These are phyloP conservation scores for Candida dajiaensis DNA, from an alignment of 805 yeast species.

Conservation along the genomic window DNA sequence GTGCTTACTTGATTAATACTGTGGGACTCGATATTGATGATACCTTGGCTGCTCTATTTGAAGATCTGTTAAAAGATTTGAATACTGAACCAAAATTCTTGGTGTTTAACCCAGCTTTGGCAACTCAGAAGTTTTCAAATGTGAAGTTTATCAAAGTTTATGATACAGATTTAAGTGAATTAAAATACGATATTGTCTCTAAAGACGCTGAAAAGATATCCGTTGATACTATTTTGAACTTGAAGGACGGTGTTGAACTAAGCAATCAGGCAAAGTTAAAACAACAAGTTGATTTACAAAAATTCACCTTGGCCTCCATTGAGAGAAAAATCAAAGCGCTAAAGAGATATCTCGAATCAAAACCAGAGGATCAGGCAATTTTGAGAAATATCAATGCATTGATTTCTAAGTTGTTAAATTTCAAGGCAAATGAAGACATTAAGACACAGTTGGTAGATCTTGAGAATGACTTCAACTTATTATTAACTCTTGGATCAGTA, in stretches of 20 bases:
- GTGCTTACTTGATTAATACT: slow-evolving; percentile 6
- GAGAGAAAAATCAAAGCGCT: slow-evolving; percentile 3
- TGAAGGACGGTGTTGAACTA: slow-evolving; percentile 6
- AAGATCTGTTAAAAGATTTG: not conserved
- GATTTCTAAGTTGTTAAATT: slow-evolving; percentile 14
- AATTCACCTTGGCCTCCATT: slow-evolving; percentile 4
- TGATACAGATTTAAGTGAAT: slow-evolving; percentile 2
- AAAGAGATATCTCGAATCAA: not conserved
- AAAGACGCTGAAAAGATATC: slow-evolving; percentile 12
- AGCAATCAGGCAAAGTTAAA: slow-evolving; percentile 3
- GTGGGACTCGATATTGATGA: not conserved
- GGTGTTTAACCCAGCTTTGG: slow-evolving; percentile 5
- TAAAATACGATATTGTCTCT: slow-evolving; percentile 6
- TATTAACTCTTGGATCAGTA: slow-evolving; percentile 13
- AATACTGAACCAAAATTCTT: not conserved
- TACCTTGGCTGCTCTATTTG: not conserved
- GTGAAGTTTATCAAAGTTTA: slow-evolving; percentile 4
- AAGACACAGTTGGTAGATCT: slow-evolving; percentile 13
- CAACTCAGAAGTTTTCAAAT: slow-evolving; percentile 6
- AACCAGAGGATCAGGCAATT: slow-evolving; percentile 1
- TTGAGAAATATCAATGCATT: slow-evolving; percentile 16
- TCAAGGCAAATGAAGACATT: slow-evolving; percentile 12
- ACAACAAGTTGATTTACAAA: slow-evolving; percentile 8
- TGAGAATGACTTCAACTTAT: slow-evolving; percentile 20
- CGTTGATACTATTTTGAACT: slow-evolving; percentile 6